Conservation (phyloP, 148 eudicot genomes). For the Vaccinium macrocarpon region DNA sequence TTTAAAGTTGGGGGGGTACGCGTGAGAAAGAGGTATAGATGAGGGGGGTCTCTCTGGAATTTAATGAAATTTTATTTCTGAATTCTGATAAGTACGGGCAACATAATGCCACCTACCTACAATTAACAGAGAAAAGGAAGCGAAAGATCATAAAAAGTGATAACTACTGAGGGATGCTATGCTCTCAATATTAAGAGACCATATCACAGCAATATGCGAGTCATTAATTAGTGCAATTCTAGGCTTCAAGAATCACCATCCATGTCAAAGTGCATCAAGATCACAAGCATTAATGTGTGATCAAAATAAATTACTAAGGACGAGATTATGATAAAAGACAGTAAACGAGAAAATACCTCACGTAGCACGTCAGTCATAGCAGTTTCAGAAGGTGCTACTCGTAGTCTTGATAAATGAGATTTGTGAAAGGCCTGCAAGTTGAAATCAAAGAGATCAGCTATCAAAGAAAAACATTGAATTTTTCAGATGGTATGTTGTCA, state of each 20-base stretch:
- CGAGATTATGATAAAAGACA: not conserved
- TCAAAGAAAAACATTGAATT: not conserved
- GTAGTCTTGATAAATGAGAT: conserved; percentile 79
- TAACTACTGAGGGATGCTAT: not conserved
- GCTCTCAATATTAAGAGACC: not conserved
- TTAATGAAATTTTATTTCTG: too few relatives aligned
- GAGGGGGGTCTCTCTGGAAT: too few relatives aligned
- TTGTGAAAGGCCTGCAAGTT: conserved; percentile 84
- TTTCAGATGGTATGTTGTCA: not conserved
- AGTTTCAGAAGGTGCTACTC: conserved; percentile 95
- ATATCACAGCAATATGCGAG: not conserved
- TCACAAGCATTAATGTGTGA: not conserved
- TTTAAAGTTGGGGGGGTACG: too few relatives aligned
- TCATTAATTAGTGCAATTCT: not conserved
- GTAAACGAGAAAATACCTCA: conserved; percentile 55
- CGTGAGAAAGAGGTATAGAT: too few relatives aligned
- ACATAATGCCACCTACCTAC: not conserved
- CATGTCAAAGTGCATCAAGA: not conserved
- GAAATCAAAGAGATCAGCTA: not conserved
- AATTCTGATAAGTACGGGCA: not conserved
- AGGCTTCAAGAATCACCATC: not conserved
- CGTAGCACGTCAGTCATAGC: conserved; percentile 97
- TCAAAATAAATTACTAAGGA: not conserved
- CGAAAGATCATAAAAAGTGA: not conserved
- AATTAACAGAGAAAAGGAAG: not conserved